These are phyloP conservation scores for Candida xyloterini DNA, from an alignment of 805 yeast species.

Conservation along the genomic window DNA sequence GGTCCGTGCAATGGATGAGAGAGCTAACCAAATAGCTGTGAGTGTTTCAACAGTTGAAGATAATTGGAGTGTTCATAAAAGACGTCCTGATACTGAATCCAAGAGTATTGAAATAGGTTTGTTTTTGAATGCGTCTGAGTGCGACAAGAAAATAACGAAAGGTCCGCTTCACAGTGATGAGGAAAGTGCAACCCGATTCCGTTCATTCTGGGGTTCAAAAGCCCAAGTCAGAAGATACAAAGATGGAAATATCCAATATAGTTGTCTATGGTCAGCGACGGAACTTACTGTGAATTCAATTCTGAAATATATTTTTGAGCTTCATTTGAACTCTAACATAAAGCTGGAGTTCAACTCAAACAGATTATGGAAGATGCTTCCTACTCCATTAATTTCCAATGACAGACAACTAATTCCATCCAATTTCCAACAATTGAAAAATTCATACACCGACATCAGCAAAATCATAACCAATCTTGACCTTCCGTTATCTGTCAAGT, in stretches of 20 bases:
- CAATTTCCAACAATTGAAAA: conserved; percentile 41
- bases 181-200: conserved; percentile 61
- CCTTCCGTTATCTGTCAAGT: conserved; percentile 68
- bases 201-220: conserved; percentile 84
- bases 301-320: conserved; percentile 55
- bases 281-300: conserved; percentile 68
- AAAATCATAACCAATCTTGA: conserved; percentile 47
- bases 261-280: conserved; percentile 77
- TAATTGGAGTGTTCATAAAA: conserved; percentile 43
- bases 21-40: conserved; percentile 41
- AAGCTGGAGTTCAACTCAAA: conserved; percentile 38
- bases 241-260: conserved; percentile 86
- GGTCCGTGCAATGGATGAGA: conserved; percentile 52
- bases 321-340: conserved; percentile 51
- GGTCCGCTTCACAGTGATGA: conserved; percentile 72
- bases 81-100: conserved; percentile 46
- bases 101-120: conserved; percentile 54
- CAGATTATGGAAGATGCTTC: conserved; percentile 50
- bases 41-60: conserved; percentile 16
- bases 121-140: conserved; percentile 62
- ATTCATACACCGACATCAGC: conserved; percentile 51
- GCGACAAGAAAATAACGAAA: conserved; percentile 79
- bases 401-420: conserved; percentile 43
- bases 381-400: conserved; percentile 56
- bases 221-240: conserved; percentile 88